phyloP scores from a whole-genome alignment of 768 basidiomycete genomes.

The Lyophyllum atratum region DNA sequence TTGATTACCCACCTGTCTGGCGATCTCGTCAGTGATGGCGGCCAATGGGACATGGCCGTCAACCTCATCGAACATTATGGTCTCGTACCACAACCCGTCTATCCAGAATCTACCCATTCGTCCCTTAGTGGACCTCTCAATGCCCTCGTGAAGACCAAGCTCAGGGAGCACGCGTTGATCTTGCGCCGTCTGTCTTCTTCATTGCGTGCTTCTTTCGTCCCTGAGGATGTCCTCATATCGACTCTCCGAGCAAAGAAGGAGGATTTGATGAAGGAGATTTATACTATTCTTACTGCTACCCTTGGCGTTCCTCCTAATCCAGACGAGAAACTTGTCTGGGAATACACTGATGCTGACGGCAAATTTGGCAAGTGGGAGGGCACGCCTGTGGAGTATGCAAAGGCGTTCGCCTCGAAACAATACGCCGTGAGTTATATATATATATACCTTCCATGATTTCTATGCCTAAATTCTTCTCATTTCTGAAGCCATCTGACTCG shows the following conservation, averaged over 20 bases:
- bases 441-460: not conserved
- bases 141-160: constrained; percentile 81
- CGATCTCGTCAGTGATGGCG: constrained; percentile 87
- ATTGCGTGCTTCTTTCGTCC: constrained; percentile 49
- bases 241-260: constrained; percentile 84
- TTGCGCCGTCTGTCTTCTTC: constrained; percentile 65
- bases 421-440: constrained; percentile 45
- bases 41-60: constrained; percentile 92
- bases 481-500: constrained; percentile 59
- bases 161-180: constrained; percentile 87
- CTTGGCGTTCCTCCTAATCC: constrained; percentile 85
- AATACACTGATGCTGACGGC: constrained; percentile 82
- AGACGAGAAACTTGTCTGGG: constrained; percentile 76
- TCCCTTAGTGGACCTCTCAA: constrained; percentile 74
- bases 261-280: constrained; percentile 80
- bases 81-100: constrained; percentile 79
- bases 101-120: constrained; percentile 86
- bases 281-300: constrained; percentile 80
- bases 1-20: constrained; percentile 74
- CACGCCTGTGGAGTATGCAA: constrained; percentile 81
- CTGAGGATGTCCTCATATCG: constrained; percentile 46
- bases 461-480: not conserved
- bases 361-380: constrained; percentile 77
- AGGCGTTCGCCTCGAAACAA: constrained; percentile 57
- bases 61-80: constrained; percentile 73